Evolutionary conservation across 1,284 basidiomycete species (phyloP).

Genomic region (Inonotus hispidus): DNA sequence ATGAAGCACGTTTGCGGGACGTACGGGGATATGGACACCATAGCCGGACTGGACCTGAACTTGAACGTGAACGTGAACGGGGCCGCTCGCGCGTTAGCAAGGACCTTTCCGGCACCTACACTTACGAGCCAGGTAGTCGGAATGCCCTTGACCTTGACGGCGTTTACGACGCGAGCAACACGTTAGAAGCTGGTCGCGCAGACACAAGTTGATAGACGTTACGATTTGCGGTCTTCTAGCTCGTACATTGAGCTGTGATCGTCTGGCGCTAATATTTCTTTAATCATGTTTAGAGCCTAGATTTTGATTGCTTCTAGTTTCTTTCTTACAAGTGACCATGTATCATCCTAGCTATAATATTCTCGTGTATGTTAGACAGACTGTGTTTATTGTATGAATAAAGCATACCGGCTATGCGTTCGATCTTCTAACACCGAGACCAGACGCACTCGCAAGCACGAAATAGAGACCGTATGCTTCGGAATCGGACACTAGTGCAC

Average conservation of each 20-base stretch:
- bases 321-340: too few species aligned
- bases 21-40: not conserved
- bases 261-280: not conserved
- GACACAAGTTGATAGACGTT: not conserved
- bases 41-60: constrained; percentile 7
- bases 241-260: not conserved
- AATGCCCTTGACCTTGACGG: not conserved
- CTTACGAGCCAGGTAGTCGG: not conserved
- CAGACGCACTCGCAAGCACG: too few species aligned
- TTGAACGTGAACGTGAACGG: constrained; percentile 35
- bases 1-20: constrained; percentile 10
- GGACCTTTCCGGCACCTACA: constrained; percentile 35
- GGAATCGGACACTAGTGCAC: too few species aligned
- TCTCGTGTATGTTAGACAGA: not conserved
- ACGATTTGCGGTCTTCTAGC: not conserved
- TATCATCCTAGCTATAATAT: not conserved
- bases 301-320: not conserved
- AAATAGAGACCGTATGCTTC: too few species aligned
- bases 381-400: not conserved
- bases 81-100: constrained; percentile 55
- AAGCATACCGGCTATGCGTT: too few species aligned
- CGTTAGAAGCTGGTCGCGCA: not conserved
- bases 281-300: not conserved
- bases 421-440: too few species aligned
- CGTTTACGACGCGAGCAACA: not conserved